Evolutionary conservation across 495 filamentous ascomycete species (phyloP), one percentile per base, ranked within the genome.

Genomic region (Lasiosphaeriaceae sp.): DNA sequence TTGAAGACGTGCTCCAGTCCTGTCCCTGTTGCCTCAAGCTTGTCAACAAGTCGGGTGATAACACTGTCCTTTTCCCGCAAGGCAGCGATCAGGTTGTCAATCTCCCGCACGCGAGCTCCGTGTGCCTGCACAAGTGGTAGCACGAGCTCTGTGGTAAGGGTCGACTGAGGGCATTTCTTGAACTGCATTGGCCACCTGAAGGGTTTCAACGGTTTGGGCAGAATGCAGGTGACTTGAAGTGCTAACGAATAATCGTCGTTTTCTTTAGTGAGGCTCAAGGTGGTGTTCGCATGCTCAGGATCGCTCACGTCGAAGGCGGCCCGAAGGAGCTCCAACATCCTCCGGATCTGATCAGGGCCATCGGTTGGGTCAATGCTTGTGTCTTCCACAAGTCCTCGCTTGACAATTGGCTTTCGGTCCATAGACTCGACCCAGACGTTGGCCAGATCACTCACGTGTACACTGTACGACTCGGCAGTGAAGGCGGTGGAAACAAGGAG

Each of bases 321-420:
- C 49, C 80, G 75, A 29, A 97, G 78, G 62, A 90, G 92, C 12
- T 82, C 74, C 11, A 97, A 71, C 31, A 98, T 80, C 17, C 89
- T 81, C 22, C 71, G 63, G 58, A 93, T 77, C 62, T 97, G 90
- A 23, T 84, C 79, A 11, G 75, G 64, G 57, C 87, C 88, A 65
- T 93, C 89, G 59, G 82, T 87, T 1, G 94, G 87, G 70, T 98
- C 94, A 54, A 98, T 96, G 31, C 86, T 86, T 6, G 88, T 88
- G 37, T 84, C 78, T 58, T 83, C 75, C 9, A 84, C 74, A 19
- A 85, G 71, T 21, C 89, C 89, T 52, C 87, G 80, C 37, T 77
- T 69, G 22, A 88, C 67, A 53, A 97, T 90, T 1, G 79, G 77
- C 47, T 71, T 70, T 26, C 81, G 78, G 37, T 84, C 75, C 31